Base-by-base conservation (phyloP, 1,284 basidiomycete genomes). In the Lentinula novae-zelandiae region DNA sequence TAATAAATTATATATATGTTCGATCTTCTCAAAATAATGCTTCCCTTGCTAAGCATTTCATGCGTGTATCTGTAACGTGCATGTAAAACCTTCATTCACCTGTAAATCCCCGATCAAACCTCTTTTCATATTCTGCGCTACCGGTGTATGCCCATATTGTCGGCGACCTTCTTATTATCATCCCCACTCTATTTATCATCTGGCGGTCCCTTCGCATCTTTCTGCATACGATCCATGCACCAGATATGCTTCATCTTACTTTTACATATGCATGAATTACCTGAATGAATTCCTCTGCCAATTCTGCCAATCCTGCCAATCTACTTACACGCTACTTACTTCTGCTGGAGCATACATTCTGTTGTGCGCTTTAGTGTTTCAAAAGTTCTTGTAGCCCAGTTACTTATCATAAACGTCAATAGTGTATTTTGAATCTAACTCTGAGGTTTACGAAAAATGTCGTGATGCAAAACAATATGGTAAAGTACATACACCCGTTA, bases 401-500 rank as follows among this genome's bases (percentile, higher is more conserved):
- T 56, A 34, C 40, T 44, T 54, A 56, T 42, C 8, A 46, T 46
- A 56, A 56, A 34, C 31, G 54, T 46, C 54, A 34, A 46, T 56
- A 56, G 42, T 56, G 54, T 56, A 56, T n/a, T 46, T 44, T 44
- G 42, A 46, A 56, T 46, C n/a, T 44, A 56, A 54, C 31, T 31
- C 15, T 44, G 42, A 15, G 42, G 15, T 7, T 5, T 15, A 13
- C 15, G 6, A 15, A 44, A 44, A 15, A 17, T 7, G 10, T 7
- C 7, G 7, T 12, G 36, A 38, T 44, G 22, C 2, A 22, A 22
- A 22, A 22, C 1, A 22, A 22, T 22, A 22, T 22, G 40, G 10
- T 9, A 8, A 9, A 9, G 36, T 38, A 1, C 7, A 38, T 5
- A 42, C 9, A 1, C 7, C 2, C 33, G 5, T 44, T 1, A 46